Conservation (phyloP, 202 grass and related monocot species). For the Zizania palustris region DNA sequence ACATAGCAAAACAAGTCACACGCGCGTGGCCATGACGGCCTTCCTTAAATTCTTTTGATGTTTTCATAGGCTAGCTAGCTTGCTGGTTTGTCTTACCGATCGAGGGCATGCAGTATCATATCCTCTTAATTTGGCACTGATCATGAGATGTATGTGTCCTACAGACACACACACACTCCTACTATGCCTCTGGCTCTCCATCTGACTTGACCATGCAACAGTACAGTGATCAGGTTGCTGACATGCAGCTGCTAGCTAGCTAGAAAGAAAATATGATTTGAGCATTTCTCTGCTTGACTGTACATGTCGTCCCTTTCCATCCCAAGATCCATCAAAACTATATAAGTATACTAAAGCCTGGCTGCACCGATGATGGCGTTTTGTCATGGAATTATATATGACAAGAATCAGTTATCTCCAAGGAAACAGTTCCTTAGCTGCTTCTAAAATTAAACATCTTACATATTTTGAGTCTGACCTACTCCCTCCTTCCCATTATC, state of each 20-base stretch:
- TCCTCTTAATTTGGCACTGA: conserved; percentile 17
- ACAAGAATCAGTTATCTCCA: not conserved
- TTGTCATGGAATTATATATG: conserved; percentile 38
- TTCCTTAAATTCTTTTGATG: conserved; percentile 9
- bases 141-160: not conserved
- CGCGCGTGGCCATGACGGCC: conserved; percentile 28
- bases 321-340: conserved; percentile 5
- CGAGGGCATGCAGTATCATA: too few relatives aligned
- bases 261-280: not conserved
- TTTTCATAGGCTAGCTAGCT: conserved; percentile 13
- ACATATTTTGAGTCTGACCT: too few relatives aligned
- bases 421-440: not conserved
- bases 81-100: conserved; percentile 21
- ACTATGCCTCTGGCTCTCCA: conserved; percentile 28
- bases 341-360: not conserved
- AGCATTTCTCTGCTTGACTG: conserved; percentile 15
- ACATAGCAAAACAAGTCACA: conserved; percentile 37
- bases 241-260: conserved; percentile 10
- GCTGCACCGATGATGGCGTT: conserved; percentile 10
- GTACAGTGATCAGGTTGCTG: conserved; percentile 29
- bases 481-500: too few relatives aligned
- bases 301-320: conserved; percentile 8
- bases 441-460: conserved; percentile 15
- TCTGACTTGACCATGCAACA: conserved; percentile 44
- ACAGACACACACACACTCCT: too few relatives aligned